Evolutionary conservation across 192 early-diverging fungal species (phyloP).

Genomic region (Backusella mclennaniae): DNA sequence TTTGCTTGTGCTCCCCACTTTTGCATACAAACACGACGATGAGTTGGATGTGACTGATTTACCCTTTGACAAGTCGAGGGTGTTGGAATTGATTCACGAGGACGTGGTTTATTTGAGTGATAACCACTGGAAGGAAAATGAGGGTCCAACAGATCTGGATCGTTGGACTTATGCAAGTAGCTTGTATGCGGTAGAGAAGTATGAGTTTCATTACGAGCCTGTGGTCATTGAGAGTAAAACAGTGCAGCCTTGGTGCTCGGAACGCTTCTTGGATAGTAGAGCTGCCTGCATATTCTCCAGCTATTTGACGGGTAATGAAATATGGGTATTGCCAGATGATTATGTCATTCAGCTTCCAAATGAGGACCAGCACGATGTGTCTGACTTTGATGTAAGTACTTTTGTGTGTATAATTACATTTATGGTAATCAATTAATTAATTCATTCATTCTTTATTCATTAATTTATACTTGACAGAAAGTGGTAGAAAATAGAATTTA

Average conservation of each 20-base stretch:
- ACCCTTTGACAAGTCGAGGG: slow-evolving; percentile 34
- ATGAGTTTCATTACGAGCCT: slow-evolving; percentile 59
- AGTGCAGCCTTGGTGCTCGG: slow-evolving; percentile 52
- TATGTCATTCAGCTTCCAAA: slow-evolving; percentile 41
- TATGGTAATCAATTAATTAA: background rate
- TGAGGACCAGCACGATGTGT: slow-evolving; percentile 19
- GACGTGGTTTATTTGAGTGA: slow-evolving; percentile 42
- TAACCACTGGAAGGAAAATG: slow-evolving; percentile 53
- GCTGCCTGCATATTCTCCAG: slow-evolving; percentile 51
- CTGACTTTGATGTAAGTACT: slow-evolving; percentile 44
- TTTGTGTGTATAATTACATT: background rate
- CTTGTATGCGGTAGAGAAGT: slow-evolving; percentile 48
- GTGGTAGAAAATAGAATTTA: slow-evolving; percentile 54
- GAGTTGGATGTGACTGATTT: slow-evolving; percentile 8
- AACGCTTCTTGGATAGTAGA: slow-evolving; percentile 56
- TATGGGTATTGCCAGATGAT: slow-evolving; percentile 54
- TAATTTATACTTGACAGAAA: slow-evolving; percentile 37
- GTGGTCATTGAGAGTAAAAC: slow-evolving; percentile 50
- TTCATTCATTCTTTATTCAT: too few species aligned
- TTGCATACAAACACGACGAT: slow-evolving; percentile 33
- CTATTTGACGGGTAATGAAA: slow-evolving; percentile 51
- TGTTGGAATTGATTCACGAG: slow-evolving; percentile 33
- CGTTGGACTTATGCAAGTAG: slow-evolving; percentile 40
- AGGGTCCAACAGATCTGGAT: slow-evolving; percentile 46
- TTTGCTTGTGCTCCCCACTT: slow-evolving; percentile 52